These are phyloP conservation scores for Teunomyces cretensis DNA, from an alignment of 805 yeast species.

Conservation along the genomic window DNA sequence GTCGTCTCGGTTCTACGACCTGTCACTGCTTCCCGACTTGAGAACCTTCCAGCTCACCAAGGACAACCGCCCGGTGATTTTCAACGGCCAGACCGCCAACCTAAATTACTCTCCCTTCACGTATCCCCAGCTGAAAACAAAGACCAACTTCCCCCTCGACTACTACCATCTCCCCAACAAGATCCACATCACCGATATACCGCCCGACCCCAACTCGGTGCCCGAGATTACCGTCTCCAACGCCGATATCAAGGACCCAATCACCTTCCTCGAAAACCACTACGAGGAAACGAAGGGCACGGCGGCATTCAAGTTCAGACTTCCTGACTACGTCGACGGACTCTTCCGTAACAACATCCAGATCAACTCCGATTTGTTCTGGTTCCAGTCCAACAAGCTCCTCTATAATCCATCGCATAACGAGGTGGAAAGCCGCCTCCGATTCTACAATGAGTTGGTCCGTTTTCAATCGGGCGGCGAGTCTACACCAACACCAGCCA, in stretches of 20 bases:
- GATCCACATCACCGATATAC: slow-evolving; percentile 14
- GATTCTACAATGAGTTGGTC: slow-evolving; percentile 48
- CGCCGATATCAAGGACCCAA: slow-evolving; percentile 50
- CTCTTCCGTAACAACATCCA: slow-evolving; percentile 21
- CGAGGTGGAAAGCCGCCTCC: slow-evolving; percentile 43
- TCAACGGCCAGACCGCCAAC: slow-evolving; percentile 25
- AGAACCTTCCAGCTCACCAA: slow-evolving; percentile 16
- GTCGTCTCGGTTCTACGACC: slow-evolving; percentile 26
- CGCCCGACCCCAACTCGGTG: neutral
- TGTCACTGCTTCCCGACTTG: slow-evolving; percentile 23
- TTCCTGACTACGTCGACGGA: slow-evolving; percentile 44
- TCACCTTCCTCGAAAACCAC: slow-evolving; percentile 57
- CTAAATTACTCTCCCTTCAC: slow-evolving; percentile 44
- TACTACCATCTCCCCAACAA: slow-evolving; percentile 33
- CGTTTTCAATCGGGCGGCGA: slow-evolving; percentile 34
- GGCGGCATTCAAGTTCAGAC: slow-evolving; percentile 76
- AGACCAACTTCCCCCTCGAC: slow-evolving; percentile 46
- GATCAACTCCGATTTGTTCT: slow-evolving; percentile 46
- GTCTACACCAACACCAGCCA: neutral
- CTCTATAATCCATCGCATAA: slow-evolving; percentile 43
- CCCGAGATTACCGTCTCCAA: slow-evolving; percentile 31
- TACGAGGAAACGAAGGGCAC: slow-evolving; percentile 50
- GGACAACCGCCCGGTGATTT: slow-evolving; percentile 14
- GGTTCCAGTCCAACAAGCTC: slow-evolving; percentile 54
- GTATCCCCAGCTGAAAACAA: slow-evolving; percentile 45